Evolutionary conservation across 2,329 filamentous ascomycete genomes (phyloP).

Genomic region (Hawksworthiomyces lignivorus): DNA sequence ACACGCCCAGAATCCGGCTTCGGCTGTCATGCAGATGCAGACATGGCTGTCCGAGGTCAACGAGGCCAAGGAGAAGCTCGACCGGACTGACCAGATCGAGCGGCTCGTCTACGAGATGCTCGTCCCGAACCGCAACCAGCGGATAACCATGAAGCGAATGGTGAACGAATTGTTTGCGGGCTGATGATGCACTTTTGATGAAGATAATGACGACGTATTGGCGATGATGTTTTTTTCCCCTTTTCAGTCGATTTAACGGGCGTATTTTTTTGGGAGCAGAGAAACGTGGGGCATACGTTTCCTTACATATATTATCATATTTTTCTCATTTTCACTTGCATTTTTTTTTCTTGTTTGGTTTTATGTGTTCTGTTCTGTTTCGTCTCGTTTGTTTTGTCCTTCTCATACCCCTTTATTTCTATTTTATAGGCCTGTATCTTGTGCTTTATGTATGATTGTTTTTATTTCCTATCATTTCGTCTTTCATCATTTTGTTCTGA

Average conservation of each 20-base stretch:
- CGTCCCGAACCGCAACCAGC: conserved; percentile 39
- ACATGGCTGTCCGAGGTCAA: conserved; percentile 48
- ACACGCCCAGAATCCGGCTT: conserved; percentile 5
- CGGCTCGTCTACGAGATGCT: conserved; percentile 47
- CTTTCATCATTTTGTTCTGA: too few species aligned
- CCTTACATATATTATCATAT: not conserved
- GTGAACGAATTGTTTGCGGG: conserved; percentile 34
- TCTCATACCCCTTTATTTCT: not conserved
- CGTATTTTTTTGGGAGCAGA: not conserved
- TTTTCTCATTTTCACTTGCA: not conserved
- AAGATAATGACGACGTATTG: too few species aligned
- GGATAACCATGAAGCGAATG: conserved; percentile 47
- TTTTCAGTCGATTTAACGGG: not conserved
- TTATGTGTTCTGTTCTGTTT: not conserved
- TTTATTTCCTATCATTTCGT: too few species aligned
- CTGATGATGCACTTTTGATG: too few species aligned
- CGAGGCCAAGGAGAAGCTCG: conserved; percentile 38
- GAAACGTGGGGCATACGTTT: too few species aligned
- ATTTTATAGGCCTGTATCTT: not conserved
- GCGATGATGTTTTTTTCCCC: too few species aligned
- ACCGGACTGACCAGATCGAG: conserved; percentile 41
- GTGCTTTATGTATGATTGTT: too few species aligned
- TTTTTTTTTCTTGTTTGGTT: not conserved
- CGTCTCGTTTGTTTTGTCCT: not conserved
- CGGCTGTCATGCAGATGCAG: conserved; percentile 46